phyloP scores from a whole-genome alignment of 1,139 yeast genomes.

The Saccharomycopsis crataegensis region DNA sequence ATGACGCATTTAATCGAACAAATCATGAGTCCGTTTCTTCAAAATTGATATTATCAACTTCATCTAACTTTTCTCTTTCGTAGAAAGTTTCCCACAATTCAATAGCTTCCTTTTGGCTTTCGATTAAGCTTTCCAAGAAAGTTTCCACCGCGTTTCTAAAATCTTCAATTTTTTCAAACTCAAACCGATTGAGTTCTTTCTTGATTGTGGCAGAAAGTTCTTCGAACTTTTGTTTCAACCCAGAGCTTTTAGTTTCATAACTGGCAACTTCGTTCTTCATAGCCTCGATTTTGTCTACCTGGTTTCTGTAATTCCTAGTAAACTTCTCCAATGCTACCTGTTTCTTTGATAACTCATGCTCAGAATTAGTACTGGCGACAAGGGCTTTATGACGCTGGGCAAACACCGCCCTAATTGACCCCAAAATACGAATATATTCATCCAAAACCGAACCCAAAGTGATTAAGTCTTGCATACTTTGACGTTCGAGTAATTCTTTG shows the following conservation, averaged over 20 bases:
- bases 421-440: slow-evolving; percentile 74
- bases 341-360: slow-evolving; percentile 41
- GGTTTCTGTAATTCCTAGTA: slow-evolving; percentile 47
- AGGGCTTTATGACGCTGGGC: slow-evolving; percentile 70
- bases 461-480: slow-evolving; percentile 77
- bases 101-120: slow-evolving; percentile 89
- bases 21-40: not conserved
- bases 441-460: slow-evolving; percentile 84
- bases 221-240: slow-evolving; percentile 52
- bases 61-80: slow-evolving; percentile 8
- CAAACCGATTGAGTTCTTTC: slow-evolving; percentile 62
- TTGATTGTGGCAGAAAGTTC: slow-evolving; percentile 58
- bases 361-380: slow-evolving; percentile 48
- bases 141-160: slow-evolving; percentile 88
- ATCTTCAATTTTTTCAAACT: slow-evolving; percentile 70
- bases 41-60: slow-evolving; percentile 4
- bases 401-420: slow-evolving; percentile 68
- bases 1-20: not conserved
- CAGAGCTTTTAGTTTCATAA: slow-evolving; percentile 50
- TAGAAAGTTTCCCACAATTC: slow-evolving; percentile 91
- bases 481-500: slow-evolving; percentile 68
- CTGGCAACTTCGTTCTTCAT: slow-evolving; percentile 52
- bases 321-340: slow-evolving; percentile 46
- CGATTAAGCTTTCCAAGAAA: slow-evolving; percentile 83
- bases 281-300: slow-evolving; percentile 51